phyloP scores from a whole-genome alignment of 192 early-diverging fungal species.

The Entrophospora sp. region DNA sequence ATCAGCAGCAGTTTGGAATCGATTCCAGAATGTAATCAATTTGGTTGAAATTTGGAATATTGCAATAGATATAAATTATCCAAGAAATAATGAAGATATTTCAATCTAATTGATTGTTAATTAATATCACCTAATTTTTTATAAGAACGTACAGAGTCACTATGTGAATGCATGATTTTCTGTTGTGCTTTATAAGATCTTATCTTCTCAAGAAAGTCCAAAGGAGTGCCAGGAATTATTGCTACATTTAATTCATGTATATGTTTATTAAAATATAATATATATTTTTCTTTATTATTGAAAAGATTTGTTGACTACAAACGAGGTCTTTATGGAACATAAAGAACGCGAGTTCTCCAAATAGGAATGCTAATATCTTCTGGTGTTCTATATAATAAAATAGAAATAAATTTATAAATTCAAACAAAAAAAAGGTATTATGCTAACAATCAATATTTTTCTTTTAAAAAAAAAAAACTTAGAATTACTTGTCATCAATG shows the following conservation, averaged over 20 bases:
- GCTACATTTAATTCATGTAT: conserved; percentile 22
- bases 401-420: neutral
- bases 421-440: too few relatives aligned
- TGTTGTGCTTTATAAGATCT: conserved; percentile 42
- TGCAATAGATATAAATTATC: too few relatives aligned
- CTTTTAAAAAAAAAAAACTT: neutral
- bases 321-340: conserved; percentile 72
- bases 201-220: conserved; percentile 56
- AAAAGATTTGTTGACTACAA: neutral
- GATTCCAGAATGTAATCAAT: too few relatives aligned
- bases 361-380: conserved; percentile 51
- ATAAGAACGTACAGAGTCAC: conserved; percentile 45
- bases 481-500: conserved; percentile 37
- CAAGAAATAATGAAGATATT: neutral
- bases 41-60: too few relatives aligned
- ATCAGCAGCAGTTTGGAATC: too few relatives aligned
- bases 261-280: neutral
- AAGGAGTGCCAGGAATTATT: conserved; percentile 60
- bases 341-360: conserved; percentile 74
- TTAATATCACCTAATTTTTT: neutral
- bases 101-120: conserved; percentile 4
- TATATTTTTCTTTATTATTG: neutral
- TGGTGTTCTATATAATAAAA: conserved; percentile 27
- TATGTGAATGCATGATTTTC: conserved; percentile 25
- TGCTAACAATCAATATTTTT: neutral